Evolutionary conservation across 176 grass and related monocot genomes (phyloP), one percentile per base, ranked within the genome.

Genomic region (Bothriochloa decipiens): DNA sequence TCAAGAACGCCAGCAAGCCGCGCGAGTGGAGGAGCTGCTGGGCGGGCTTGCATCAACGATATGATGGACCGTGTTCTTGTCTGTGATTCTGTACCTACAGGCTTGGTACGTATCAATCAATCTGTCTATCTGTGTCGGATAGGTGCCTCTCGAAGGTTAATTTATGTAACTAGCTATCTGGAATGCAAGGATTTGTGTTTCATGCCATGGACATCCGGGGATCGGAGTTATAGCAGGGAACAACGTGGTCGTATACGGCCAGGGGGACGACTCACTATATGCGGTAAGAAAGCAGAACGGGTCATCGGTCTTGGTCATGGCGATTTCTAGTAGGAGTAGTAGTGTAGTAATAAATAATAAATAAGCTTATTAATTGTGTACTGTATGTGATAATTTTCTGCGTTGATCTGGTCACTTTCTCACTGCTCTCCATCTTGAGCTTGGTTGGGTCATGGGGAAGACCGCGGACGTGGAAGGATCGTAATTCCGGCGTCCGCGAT

Each of bases 381-480:
- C n/a, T n/a, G 5, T 17, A 6, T 7, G 50, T 20, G 49, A 42
- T 42, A 42, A 18, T 79, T 18, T 23, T 46, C 49, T 45, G 33
- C 68, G 83, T 73, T 80, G 72, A 85, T 89, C 83, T 61, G 33
- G 84, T 74, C 88, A 86, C 37, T 78, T 78, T 83, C 84, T 90
- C 67, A 63, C 79, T 32, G 20, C 66, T 78, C 74, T 16, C 4
- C 27, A 17, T 47, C 13, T 15, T 28, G 62, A 16, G 16, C 23
- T 16, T 50, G 79, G 68, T 77, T 49, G 81, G 85, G 89, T 91
- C 89, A 64, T 84, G 75, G 81, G 29, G 85, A 91, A 75, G 84
- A 87, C 81, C 89, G 75, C 11, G 85, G 68, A 83, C 26, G 39
- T 43, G 57, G 87, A 89, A 89, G 77, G 64, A 92, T 84, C 82